Evolutionary conservation across 495 filamentous ascomycete genomes (phyloP).

Genomic region (Penicillium atrosanguineum): DNA sequence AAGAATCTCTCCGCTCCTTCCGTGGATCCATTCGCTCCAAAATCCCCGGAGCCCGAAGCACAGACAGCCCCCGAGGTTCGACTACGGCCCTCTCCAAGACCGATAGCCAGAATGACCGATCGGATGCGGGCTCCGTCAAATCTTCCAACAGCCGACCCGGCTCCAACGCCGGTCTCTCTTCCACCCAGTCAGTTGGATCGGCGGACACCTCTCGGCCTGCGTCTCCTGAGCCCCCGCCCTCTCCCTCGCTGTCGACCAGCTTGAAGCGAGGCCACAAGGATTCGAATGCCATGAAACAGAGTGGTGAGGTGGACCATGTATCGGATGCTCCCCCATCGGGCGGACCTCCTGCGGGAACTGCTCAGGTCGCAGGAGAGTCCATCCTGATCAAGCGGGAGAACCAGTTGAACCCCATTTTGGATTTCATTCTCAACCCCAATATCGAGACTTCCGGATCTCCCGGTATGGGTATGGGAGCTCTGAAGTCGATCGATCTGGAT

Average conservation of each 20-base stretch:
- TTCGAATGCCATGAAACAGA: conserved; percentile 75
- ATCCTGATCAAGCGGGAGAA: conserved; percentile 79
- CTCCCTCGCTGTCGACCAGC: conserved; percentile 78
- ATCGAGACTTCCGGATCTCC: conserved; percentile 40
- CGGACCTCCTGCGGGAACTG: conserved; percentile 42
- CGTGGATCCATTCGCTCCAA: conserved; percentile 71
- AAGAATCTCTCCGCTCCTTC: conserved; percentile 88
- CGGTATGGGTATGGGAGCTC: conserved; percentile 59
- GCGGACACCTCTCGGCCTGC: conserved; percentile 40
- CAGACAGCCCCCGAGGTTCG: conserved; percentile 75
- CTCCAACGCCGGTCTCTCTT: conserved; percentile 38
- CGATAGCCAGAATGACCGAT: conserved; percentile 60
- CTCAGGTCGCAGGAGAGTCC: conserved; percentile 52
- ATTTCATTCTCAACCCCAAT: conserved; percentile 44
- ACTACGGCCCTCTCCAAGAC: conserved; percentile 58
- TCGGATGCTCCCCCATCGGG: conserved; percentile 86
- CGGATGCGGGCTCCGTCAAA: conserved; percentile 70
- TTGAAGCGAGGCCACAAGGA: conserved; percentile 74
- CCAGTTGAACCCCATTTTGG: conserved; percentile 60
- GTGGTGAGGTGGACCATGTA: conserved; percentile 89
- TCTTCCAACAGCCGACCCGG: conserved; percentile 57
- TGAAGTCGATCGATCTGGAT: conserved; percentile 90
- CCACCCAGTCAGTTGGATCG: conserved; percentile 32
- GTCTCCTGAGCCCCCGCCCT: conserved; percentile 77
- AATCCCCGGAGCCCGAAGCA: conserved; percentile 63